A percentile compares a stretch with the other conserved stretches of the same genome.
phyloP scores from a whole-genome alignment of 139 green algal genomes.

The Zygnema cylindricum region DNA sequence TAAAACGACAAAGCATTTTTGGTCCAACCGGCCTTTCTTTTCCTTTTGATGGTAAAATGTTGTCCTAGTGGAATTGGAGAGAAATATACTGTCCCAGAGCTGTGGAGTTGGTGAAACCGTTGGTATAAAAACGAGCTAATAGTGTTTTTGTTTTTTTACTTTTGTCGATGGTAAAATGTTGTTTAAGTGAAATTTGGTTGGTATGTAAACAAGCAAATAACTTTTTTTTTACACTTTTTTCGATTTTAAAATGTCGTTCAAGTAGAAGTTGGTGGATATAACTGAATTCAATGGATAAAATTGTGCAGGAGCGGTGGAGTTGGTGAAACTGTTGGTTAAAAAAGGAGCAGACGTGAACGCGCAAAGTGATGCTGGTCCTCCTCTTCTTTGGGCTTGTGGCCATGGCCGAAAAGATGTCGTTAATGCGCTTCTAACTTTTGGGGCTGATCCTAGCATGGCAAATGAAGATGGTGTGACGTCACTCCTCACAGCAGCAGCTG shows the following conservation, averaged over 20 bases:
- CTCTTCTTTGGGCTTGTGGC: conserved; percentile 51
- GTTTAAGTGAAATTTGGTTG: background rate
- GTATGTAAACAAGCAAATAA: background rate
- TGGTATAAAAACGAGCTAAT: background rate
- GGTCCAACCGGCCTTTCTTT: too few species aligned
- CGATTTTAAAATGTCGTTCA: background rate
- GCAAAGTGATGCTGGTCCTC: conserved; percentile 41
- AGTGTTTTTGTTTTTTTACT: background rate
- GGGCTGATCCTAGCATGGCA: conserved; percentile 20
- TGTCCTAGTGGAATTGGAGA: too few species aligned
- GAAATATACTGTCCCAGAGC: too few species aligned
- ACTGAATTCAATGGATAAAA: background rate
- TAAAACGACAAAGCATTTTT: too few species aligned
- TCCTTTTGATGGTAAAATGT: too few species aligned
- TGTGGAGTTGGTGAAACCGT: background rate
- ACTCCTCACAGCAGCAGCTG: conserved; percentile 36
- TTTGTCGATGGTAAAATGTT: background rate
- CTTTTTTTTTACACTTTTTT: background rate
- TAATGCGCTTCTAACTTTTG: conserved; percentile 20
- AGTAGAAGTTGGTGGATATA: background rate
- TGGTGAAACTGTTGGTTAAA: conserved; percentile 18
- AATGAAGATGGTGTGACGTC: conserved; percentile 31
- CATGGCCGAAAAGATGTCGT: conserved; percentile 24
- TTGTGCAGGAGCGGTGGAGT: conserved; percentile 16
- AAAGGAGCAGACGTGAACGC: conserved; percentile 45